Evolutionary conservation across 2,329 filamentous ascomycete genomes (phyloP).

Genomic region (Furcasterigmium furcatum): DNA sequence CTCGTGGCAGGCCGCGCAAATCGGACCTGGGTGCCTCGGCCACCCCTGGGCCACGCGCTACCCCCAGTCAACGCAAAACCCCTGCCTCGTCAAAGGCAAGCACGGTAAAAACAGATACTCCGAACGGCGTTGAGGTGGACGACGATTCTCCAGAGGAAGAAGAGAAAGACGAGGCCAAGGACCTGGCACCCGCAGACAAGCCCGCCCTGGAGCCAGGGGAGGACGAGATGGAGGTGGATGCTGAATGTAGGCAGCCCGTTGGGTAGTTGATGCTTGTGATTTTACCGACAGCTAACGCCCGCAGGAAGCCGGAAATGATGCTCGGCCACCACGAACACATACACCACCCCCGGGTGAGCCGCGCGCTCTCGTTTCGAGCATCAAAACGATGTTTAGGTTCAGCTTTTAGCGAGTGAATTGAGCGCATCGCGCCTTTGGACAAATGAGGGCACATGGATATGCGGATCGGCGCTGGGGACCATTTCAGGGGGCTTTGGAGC

Average conservation of each 20-base stretch:
- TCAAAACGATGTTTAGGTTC: constrained; percentile 1
- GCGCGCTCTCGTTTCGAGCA: background rate
- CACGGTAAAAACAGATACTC: background rate
- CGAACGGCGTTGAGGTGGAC: constrained; percentile 1
- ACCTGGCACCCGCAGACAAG: background rate
- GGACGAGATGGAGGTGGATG: too few relatives aligned
- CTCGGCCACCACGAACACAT: background rate
- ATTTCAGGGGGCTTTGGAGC: too few relatives aligned
- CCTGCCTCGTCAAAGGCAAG: background rate
- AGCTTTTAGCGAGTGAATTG: background rate
- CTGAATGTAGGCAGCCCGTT: too few relatives aligned
- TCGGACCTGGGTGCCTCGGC: constrained; percentile 10
- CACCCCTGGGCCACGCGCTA: constrained; percentile 14
- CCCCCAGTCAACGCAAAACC: constrained; percentile 12
- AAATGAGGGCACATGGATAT: too few relatives aligned
- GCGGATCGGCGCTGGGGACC: constrained; percentile 3
- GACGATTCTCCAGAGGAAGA: background rate
- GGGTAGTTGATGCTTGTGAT: background rate
- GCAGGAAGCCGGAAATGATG: background rate
- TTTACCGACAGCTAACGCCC: background rate
- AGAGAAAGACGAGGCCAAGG: background rate
- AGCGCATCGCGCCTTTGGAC: background rate
- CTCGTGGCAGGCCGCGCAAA: constrained; percentile 29
- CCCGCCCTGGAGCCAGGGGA: too few relatives aligned
- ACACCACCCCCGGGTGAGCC: background rate